Evolutionary conservation across 305 asterid genomes (phyloP).

Genomic region (Fraxinus sp.): DNA sequence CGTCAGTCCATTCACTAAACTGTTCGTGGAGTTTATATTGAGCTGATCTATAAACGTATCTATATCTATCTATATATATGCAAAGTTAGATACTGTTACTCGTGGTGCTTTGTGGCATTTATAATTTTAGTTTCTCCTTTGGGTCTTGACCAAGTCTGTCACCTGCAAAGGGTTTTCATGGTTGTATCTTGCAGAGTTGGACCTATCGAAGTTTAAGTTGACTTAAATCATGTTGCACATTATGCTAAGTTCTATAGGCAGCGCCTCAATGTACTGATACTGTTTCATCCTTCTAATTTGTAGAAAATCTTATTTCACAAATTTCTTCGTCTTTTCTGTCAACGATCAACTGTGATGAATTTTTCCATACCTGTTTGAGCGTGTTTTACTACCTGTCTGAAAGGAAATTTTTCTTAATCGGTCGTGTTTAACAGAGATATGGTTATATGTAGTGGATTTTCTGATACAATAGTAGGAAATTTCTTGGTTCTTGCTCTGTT

Average conservation of each 20-base stretch:
- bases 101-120: constrained; percentile 32
- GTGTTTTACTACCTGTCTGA: neutral
- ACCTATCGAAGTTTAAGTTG: constrained; percentile 40
- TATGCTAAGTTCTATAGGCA: constrained; percentile 33
- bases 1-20: constrained; percentile 49
- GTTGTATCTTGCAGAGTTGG: constrained; percentile 46
- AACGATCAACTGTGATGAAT: neutral
- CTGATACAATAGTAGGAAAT: neutral
- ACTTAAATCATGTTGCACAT: constrained; percentile 32
- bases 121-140: constrained; percentile 19
- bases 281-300: constrained; percentile 10
- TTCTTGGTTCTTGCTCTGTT: neutral
- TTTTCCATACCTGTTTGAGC: neutral
- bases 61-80: constrained; percentile 27
- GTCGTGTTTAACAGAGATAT: neutral
- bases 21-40: constrained; percentile 5
- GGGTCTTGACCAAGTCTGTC: constrained; percentile 25
- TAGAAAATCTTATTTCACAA: constrained; percentile 1
- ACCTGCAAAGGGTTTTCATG: constrained; percentile 26
- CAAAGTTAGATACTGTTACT: constrained; percentile 37
- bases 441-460: neutral
- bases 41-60: constrained; percentile 27
- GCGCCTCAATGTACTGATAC: constrained; percentile 23
- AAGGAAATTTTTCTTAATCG: neutral
- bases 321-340: neutral